phyloP scores from a whole-genome alignment of 1,139 yeast genomes.

The Blastobotrys proliferans region DNA sequence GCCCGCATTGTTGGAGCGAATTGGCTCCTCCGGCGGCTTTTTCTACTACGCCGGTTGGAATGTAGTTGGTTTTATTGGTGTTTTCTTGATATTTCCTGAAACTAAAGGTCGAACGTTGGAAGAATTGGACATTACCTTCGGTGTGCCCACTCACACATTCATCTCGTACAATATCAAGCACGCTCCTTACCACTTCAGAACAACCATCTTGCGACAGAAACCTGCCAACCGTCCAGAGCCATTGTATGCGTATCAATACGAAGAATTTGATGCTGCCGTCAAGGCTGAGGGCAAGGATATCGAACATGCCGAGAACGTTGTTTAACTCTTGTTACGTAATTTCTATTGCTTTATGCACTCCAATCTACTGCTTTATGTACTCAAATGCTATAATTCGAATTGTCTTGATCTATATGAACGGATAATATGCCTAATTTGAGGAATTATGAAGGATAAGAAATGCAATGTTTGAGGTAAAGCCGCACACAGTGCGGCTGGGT shows the following conservation, averaged over 20 bases:
- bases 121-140: conserved; percentile 51
- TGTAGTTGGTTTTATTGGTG: conserved; percentile 53
- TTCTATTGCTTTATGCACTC: no score
- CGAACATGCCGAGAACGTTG: no score
- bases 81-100: conserved; percentile 51
- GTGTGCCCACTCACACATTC: conserved; percentile 33
- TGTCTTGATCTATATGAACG: no score
- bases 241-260: conserved; percentile 9
- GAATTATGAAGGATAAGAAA: no score
- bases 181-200: conserved; percentile 30
- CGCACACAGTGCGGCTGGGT: no score
- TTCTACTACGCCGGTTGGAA: conserved; percentile 91
- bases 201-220: conserved; percentile 17
- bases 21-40: conserved; percentile 80
- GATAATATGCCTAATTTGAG: no score
- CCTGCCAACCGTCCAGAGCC: conserved; percentile 7
- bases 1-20: conserved; percentile 73
- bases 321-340: no score
- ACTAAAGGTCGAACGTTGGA: conserved; percentile 57
- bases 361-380: no score
- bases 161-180: conserved; percentile 34
- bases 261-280: conserved; percentile 1
- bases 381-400: no score
- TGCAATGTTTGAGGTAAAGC: no score
- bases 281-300: no score